phyloP scores from a whole-genome alignment of 2,329 filamentous ascomycete genomes.

The Paecilomyces niveus region DNA sequence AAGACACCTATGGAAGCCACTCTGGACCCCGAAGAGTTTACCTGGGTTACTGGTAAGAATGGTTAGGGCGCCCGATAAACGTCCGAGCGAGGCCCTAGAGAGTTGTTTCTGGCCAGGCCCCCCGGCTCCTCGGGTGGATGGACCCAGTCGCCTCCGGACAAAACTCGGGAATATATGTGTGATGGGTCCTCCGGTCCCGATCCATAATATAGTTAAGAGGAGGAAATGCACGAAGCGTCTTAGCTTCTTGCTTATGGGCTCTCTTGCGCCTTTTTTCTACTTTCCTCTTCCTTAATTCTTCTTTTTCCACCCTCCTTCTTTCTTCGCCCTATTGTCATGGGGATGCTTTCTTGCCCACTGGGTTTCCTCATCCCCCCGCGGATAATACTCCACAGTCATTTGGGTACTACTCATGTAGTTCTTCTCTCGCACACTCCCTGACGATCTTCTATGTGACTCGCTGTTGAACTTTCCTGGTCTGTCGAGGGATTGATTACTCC shows the following conservation, averaged over 20 bases:
- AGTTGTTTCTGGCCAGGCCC: neutral
- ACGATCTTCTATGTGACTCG: neutral
- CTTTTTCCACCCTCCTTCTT: neutral
- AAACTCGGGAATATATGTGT: neutral
- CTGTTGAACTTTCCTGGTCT: neutral
- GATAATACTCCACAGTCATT: too few relatives aligned
- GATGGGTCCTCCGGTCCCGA: neutral
- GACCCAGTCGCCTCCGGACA: neutral
- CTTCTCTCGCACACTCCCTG: too few relatives aligned
- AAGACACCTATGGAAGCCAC: neutral
- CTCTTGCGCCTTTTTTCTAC: neutral
- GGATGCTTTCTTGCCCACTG: too few relatives aligned
- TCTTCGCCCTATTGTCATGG: too few relatives aligned
- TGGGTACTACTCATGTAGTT: too few relatives aligned
- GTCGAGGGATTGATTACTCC: neutral
- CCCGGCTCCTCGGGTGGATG: neutral
- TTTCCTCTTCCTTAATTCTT: neutral
- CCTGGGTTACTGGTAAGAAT: neutral
- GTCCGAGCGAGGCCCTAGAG: neutral
- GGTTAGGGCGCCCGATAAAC: neutral
- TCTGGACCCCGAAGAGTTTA: neutral
- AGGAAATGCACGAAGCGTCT: neutral
- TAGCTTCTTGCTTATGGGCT: neutral
- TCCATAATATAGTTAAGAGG: neutral
- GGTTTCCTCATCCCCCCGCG: too few relatives aligned